These are phyloP conservation scores for Nasturtium officinale DNA, from an alignment of 345 rosid genomes.

Conservation along the genomic window DNA sequence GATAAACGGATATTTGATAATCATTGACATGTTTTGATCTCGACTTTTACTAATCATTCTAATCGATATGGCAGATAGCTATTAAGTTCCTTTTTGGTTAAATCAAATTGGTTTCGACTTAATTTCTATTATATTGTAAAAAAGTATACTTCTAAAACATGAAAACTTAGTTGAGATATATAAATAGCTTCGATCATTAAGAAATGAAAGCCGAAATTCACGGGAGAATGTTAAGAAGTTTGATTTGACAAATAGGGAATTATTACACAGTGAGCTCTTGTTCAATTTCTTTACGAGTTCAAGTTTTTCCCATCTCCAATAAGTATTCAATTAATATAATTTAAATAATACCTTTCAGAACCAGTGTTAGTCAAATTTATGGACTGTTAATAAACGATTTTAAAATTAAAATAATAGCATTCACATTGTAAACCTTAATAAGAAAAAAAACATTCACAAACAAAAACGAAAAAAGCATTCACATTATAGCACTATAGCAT, in stretches of 20 bases:
- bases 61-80: neutral
- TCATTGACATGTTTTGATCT: neutral
- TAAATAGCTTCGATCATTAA: neutral
- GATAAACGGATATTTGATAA: neutral
- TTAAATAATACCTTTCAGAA: neutral
- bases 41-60: neutral
- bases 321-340: neutral
- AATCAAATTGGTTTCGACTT: constrained; percentile 8
- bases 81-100: neutral
- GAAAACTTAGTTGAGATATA: neutral
- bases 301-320: neutral
- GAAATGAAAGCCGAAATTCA: neutral
- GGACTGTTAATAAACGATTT: neutral
- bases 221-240: constrained; percentile 16
- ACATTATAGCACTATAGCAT: neutral
- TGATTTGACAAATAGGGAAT: neutral
- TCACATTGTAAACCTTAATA: neutral
- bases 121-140: neutral
- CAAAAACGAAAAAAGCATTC: neutral
- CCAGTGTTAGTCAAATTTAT: neutral
- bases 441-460: neutral
- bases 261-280: neutral
- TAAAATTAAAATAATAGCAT: neutral
- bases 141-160: neutral
- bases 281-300: constrained; percentile 10